Evolutionary conservation across 73 alveolate species (phyloP), one percentile per base, ranked within the genome.

Genomic region (Uronychia binucleata): DNA sequence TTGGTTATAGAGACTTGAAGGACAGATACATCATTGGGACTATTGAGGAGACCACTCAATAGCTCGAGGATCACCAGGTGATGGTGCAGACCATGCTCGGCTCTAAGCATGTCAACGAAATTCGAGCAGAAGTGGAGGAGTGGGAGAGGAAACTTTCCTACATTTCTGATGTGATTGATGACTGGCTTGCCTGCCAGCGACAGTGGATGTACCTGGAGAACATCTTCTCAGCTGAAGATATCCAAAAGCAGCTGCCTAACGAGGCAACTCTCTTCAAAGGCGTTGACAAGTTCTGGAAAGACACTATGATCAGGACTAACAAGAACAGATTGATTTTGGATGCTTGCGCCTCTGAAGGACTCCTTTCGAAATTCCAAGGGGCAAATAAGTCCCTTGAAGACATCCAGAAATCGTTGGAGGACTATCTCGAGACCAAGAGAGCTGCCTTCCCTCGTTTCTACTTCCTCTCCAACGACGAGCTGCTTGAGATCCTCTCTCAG

Each of bases 131-230:
- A 74, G 99, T 98, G 0, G 99, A 97, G 90, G 99, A 96, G 83
- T 98, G 99, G 99, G 99, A 98, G 88, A 96, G 93, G 86, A 91
- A 96, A 80, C 93, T 98, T 67, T 96, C 98, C 77, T 89, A 94
- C 84, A 98, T 98, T n/a, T 93, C 99, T 26, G 99, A 98, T 95
- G 98, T 98, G 77, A 98, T 98, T 57, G 99, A 98, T 89, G 99
- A 98, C 89, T 98, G 99, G 99, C 93, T 97, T 67, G 83, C 95
- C 59, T 98, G 97, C 79, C 99, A 98, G 90, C 94, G 99, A 59
- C 97, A 98, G 77, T 98, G 99, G 99, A 98, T 98, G 99, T 98
- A 98, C 92, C 94, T 98, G 80, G 99, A 98, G 91, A 98, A 98
- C 95, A 98, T 98, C 93, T 98, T 98, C 96, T 90, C 97, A 30